phyloP scores from a whole-genome alignment of 352 stramenopile species.

The Globisporangium recalcitrans region DNA sequence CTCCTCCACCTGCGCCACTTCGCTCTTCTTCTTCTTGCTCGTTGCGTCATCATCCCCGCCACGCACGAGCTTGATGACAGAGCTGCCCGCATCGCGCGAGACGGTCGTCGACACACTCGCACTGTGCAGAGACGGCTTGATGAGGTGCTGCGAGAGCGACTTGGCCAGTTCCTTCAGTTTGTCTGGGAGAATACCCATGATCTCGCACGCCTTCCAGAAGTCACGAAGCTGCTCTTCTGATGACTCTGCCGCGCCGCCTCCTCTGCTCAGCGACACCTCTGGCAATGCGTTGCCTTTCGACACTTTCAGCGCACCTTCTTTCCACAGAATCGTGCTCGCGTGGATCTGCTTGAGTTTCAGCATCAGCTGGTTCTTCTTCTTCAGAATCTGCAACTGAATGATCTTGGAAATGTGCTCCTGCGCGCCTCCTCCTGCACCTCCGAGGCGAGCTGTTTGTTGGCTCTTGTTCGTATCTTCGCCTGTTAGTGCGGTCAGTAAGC shows the following conservation, averaged over 20 bases:
- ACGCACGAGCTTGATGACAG: slow-evolving; percentile 23
- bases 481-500: slow-evolving; percentile 25
- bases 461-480: slow-evolving; percentile 10
- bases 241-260: neutral
- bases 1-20: slow-evolving; percentile 24
- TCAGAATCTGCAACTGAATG: slow-evolving; percentile 41
- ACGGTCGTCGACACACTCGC: slow-evolving; percentile 20
- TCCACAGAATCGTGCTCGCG: slow-evolving; percentile 32
- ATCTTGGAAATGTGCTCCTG: slow-evolving; percentile 30
- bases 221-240: slow-evolving; percentile 22
- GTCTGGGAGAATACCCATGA: slow-evolving; percentile 35
- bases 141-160: slow-evolving; percentile 34
- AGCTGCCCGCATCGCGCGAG: slow-evolving; percentile 19
- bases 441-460: neutral
- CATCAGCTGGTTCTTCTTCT: slow-evolving; percentile 50
- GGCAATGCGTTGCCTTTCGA: neutral
- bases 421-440: neutral
- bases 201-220: slow-evolving; percentile 57
- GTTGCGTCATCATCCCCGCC: slow-evolving; percentile 1
- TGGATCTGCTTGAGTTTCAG: slow-evolving; percentile 46
- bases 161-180: slow-evolving; percentile 58
- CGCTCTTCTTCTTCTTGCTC: slow-evolving; percentile 14
- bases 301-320: slow-evolving; percentile 37
- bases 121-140: slow-evolving; percentile 44
- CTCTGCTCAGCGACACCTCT: neutral